phyloP scores from a whole-genome alignment of 441 rosid species.

The Erysimum pusillum region DNA sequence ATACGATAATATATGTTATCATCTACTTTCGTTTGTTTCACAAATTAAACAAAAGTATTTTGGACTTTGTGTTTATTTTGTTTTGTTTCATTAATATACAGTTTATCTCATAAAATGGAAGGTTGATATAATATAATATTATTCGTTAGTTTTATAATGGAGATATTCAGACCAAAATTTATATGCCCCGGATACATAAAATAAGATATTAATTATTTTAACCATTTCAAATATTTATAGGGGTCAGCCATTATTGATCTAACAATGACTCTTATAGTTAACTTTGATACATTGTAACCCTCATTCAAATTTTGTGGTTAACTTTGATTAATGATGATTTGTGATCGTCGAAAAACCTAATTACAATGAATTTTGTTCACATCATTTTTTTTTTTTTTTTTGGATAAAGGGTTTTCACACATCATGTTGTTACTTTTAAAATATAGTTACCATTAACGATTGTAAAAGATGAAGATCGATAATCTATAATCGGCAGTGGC shows the following conservation, averaged over 20 bases:
- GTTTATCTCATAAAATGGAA: background rate
- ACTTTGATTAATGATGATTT: background rate
- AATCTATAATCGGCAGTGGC: background rate
- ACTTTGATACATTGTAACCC: background rate
- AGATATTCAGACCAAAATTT: background rate
- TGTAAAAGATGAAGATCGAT: background rate
- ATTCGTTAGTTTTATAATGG: background rate
- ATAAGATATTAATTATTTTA: background rate
- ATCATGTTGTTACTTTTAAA: constrained; percentile 3
- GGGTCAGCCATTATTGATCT: background rate
- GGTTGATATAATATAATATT: background rate
- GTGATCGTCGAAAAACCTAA: background rate
- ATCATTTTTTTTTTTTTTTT: no score
- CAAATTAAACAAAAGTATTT: background rate
- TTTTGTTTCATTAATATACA: background rate
- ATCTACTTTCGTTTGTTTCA: background rate
- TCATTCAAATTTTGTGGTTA: background rate
- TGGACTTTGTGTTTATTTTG: background rate
- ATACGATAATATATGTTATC: no score
- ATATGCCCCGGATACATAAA: background rate
- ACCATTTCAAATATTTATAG: background rate
- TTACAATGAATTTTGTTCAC: background rate
- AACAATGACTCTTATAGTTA: background rate
- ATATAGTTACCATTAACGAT: background rate
- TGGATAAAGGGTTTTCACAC: no score